Percentiles rank a stretch among this genome's conserved stretches.
Conservation (phyloP, 495 filamentous ascomycete species). For the Cercophora samala region DNA sequence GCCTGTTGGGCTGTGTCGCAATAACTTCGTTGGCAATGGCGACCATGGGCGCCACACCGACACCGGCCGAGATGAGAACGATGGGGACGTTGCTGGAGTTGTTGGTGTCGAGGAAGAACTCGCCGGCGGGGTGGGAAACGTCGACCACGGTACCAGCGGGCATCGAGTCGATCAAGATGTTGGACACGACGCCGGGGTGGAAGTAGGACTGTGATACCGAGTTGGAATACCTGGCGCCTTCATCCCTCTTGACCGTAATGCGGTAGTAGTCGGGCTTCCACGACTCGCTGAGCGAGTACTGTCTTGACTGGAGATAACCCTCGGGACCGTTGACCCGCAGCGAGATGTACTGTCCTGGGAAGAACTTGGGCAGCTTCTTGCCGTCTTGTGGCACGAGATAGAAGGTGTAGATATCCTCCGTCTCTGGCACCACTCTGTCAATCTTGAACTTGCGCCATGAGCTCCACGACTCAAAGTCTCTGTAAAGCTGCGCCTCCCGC, state of each 20-base stretch:
- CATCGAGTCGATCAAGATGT: conserved; percentile 61
- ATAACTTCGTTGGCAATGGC: conserved; percentile 62
- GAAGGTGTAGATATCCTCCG: conserved; percentile 65
- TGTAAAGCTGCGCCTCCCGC: conserved; percentile 59
- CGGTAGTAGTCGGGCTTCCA: conserved; percentile 60
- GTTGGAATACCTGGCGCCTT: conserved; percentile 45
- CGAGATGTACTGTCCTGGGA: conserved; percentile 69
- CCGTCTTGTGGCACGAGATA: conserved; percentile 66
- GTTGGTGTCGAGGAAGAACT: conserved; percentile 60
- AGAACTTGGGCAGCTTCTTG: conserved; percentile 55
- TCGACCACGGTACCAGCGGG: conserved; percentile 57
- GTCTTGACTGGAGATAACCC: conserved; percentile 59
- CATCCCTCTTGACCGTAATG: conserved; percentile 67
- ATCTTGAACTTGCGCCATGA: conserved; percentile 67
- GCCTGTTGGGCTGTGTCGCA: conserved; percentile 41
- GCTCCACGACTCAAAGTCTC: conserved; percentile 54
- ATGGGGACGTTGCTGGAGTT: conserved; percentile 43
- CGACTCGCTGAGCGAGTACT: conserved; percentile 69
- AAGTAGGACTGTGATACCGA: conserved; percentile 37
- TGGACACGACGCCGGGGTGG: conserved; percentile 64
- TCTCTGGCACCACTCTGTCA: conserved; percentile 58
- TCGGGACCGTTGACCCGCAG: conserved; percentile 56
- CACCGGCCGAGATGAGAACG: conserved; percentile 68
- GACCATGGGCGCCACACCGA: conserved; percentile 65
- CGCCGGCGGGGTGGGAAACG: conserved; percentile 65